phyloP scores from a whole-genome alignment of 83 land plant genomes.

The Diphasiastrum complanatum region DNA sequence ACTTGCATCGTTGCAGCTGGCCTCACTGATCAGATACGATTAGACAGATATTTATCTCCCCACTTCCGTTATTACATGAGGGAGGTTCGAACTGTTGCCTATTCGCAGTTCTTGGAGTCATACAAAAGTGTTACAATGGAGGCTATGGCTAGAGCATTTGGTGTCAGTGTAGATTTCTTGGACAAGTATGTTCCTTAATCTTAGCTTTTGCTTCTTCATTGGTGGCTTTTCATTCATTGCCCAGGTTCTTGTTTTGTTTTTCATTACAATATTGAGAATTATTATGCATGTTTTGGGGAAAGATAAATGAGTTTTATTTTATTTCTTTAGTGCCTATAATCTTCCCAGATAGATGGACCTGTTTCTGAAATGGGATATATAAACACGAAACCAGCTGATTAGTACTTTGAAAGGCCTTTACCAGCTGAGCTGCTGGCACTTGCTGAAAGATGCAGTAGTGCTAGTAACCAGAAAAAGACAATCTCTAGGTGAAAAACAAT shows the following conservation, averaged over 20 bases:
- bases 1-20: constrained; percentile 48
- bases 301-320: too few relatives aligned
- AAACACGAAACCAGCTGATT: too few relatives aligned
- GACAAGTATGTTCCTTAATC: constrained; percentile 51
- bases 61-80: constrained; percentile 98
- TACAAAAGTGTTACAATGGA: constrained; percentile 99
- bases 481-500: too few relatives aligned
- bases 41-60: constrained; percentile 84
- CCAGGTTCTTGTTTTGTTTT: constrained; percentile 1
- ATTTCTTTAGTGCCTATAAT: too few relatives aligned
- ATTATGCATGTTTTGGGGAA: too few relatives aligned
- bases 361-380: too few relatives aligned
- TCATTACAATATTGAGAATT: too few relatives aligned
- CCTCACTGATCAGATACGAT: constrained; percentile 68
- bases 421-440: too few relatives aligned
- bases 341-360: too few relatives aligned
- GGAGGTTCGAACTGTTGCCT: constrained; percentile 84
- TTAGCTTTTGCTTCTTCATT: not conserved
- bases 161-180: constrained; percentile 85
- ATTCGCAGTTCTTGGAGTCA: constrained; percentile 94
- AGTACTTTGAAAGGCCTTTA: too few relatives aligned
- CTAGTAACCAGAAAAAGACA: too few relatives aligned
- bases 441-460: too few relatives aligned
- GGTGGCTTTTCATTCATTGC: not conserved
- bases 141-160: constrained; percentile 97